Evolutionary conservation across 768 basidiomycete species (phyloP).

Genomic region (Mycena olivaceomarginata): DNA sequence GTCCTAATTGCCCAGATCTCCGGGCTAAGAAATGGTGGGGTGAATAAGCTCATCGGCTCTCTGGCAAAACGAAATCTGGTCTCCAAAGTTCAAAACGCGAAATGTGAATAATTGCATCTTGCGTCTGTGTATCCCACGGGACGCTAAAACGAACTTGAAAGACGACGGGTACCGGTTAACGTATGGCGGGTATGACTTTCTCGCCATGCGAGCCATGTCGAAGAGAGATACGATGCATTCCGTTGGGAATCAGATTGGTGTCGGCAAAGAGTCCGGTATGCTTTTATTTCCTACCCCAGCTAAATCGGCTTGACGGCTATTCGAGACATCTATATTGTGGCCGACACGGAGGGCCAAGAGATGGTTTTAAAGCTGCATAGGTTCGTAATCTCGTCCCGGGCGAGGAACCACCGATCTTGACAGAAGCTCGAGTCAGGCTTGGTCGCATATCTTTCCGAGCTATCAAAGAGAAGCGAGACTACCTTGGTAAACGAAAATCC

Average conservation of each 20-base stretch:
- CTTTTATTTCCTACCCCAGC: constrained; percentile 24
- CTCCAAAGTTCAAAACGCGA: constrained; percentile 91
- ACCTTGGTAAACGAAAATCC: constrained; percentile 95
- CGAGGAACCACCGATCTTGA: constrained; percentile 15
- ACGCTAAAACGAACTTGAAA: constrained; percentile 55
- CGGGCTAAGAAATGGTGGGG: constrained; percentile 93
- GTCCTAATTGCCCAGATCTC: constrained; percentile 94
- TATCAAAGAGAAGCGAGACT: constrained; percentile 97
- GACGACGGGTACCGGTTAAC: constrained; percentile 98
- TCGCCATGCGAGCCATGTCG: constrained; percentile 95
- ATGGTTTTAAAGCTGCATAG: constrained; percentile 96
- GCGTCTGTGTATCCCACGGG: constrained; percentile 7
- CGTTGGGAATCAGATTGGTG: constrained; percentile 98
- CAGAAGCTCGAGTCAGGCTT: constrained; percentile 70
- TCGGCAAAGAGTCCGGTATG: constrained; percentile 97
- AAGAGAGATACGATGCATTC: constrained; percentile 92
- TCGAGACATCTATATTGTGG: constrained; percentile 93
- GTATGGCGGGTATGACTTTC: constrained; percentile 98
- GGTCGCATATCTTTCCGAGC: constrained; percentile 98
- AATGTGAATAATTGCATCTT: constrained; percentile 74
- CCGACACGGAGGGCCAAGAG: constrained; percentile 88
- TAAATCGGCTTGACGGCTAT: constrained; percentile 4
- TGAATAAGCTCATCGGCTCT: constrained; percentile 93
- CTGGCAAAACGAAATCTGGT: constrained; percentile 95
- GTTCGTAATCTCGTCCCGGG: constrained; percentile 61